phyloP scores from a whole-genome alignment of 768 basidiomycete genomes.

The Pholiota microspora region DNA sequence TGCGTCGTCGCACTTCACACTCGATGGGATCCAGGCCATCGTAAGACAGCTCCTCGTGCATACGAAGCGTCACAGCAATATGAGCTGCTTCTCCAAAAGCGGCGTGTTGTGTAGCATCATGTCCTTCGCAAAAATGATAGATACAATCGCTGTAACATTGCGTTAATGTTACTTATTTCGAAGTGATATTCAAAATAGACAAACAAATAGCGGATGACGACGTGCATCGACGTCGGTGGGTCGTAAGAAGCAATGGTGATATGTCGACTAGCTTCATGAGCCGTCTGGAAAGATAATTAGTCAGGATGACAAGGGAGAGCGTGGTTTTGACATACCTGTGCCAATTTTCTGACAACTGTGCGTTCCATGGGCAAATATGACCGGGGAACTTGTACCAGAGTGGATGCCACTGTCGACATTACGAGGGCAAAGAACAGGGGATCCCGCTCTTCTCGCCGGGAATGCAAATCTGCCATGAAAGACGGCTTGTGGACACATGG shows the following conservation, averaged over 20 bases:
- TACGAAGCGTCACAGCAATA: slow-evolving; percentile 76
- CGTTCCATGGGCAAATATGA: slow-evolving; percentile 89
- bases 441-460: slow-evolving; percentile 78
- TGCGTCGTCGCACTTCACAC: slow-evolving; percentile 80
- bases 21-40: slow-evolving; percentile 84
- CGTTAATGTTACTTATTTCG: slow-evolving; percentile 9
- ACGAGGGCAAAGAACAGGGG: slow-evolving; percentile 90
- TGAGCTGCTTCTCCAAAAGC: slow-evolving; percentile 87
- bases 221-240: slow-evolving; percentile 80
- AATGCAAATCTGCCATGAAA: slow-evolving; percentile 86
- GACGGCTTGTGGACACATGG: slow-evolving; percentile 90
- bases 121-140: slow-evolving; percentile 88
- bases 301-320: neutral
- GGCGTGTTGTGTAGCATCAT: slow-evolving; percentile 84
- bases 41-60: slow-evolving; percentile 87
- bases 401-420: slow-evolving; percentile 85
- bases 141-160: slow-evolving; percentile 70
- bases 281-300: slow-evolving; percentile 43
- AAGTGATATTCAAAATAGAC: slow-evolving; percentile 30
- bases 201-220: slow-evolving; percentile 86
- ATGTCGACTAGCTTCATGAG: slow-evolving; percentile 80
- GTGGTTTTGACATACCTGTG: slow-evolving; percentile 41
- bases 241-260: slow-evolving; percentile 81
- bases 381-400: slow-evolving; percentile 84
- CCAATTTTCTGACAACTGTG: slow-evolving; percentile 79